Evolutionary conservation across 2,329 filamentous ascomycete species (phyloP).

Genomic region (Phialophora verrucosa): DNA sequence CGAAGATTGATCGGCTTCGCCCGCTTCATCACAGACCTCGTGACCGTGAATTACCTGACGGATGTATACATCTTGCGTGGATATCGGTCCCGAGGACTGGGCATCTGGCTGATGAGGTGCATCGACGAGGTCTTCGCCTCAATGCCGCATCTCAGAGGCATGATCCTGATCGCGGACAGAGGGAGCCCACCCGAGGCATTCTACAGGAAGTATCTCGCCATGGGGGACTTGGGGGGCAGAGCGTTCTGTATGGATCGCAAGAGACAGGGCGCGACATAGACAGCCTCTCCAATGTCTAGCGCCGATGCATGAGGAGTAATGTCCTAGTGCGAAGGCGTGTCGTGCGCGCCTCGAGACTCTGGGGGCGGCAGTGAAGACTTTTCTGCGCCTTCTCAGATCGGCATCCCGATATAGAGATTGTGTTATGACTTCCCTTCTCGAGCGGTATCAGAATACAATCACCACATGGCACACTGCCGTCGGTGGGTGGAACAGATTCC

Average conservation of each 20-base stretch:
- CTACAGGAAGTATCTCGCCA: slow-evolving; percentile 40
- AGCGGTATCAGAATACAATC: too few relatives aligned
- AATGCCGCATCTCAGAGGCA: slow-evolving; percentile 65
- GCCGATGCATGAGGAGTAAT: too few relatives aligned
- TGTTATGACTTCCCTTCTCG: too few relatives aligned
- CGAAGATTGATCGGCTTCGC: slow-evolving; percentile 57
- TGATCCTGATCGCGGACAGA: slow-evolving; percentile 57
- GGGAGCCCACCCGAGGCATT: slow-evolving; percentile 31
- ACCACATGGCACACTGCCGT: too few relatives aligned
- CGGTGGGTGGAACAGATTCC: too few relatives aligned
- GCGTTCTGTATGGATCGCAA: slow-evolving; percentile 26
- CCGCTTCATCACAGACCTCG: slow-evolving; percentile 70
- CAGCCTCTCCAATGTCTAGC: too few relatives aligned
- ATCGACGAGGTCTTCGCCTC: slow-evolving; percentile 61
- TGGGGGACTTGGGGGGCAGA: slow-evolving; percentile 31
- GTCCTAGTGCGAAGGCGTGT: too few relatives aligned
- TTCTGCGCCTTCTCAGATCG: too few relatives aligned
- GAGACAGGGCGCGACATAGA: slow-evolving; percentile 13
- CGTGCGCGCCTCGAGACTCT: too few relatives aligned
- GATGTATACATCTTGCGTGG: slow-evolving; percentile 69
- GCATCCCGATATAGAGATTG: too few relatives aligned
- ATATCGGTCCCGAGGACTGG: slow-evolving; percentile 67
- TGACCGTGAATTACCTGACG: slow-evolving; percentile 71
- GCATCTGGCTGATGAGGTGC: slow-evolving; percentile 67
- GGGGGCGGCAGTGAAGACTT: too few relatives aligned